These are phyloP conservation scores for Chaetomium sp. DNA, from an alignment of 2,329 filamentous ascomycete species.

Conservation along the genomic window DNA sequence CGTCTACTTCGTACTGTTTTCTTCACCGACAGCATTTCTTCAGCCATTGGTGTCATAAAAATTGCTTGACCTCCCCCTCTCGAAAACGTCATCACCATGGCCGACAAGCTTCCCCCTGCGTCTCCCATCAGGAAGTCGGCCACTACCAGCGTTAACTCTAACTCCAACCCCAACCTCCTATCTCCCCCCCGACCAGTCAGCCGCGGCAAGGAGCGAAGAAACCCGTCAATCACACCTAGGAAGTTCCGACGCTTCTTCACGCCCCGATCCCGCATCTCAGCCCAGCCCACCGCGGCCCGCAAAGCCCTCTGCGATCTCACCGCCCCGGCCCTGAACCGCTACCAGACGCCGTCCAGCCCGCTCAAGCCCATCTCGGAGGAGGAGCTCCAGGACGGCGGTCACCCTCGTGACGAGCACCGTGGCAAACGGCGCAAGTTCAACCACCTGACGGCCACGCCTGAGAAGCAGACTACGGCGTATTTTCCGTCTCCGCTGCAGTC, in stretches of 20 bases:
- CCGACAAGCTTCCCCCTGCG: constrained; percentile 13
- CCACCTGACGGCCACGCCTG: constrained; percentile 30
- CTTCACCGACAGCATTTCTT: neutral
- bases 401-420: constrained; percentile 21
- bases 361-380: constrained; percentile 30
- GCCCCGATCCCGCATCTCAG: constrained; percentile 37
- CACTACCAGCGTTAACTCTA: neutral
- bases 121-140: constrained; percentile 20
- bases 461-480: constrained; percentile 30
- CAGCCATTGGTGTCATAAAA: neutral
- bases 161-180: constrained; percentile 19
- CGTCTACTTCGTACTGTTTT: neutral
- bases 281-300: constrained; percentile 33
- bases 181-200: constrained; percentile 26
- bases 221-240: constrained; percentile 48
- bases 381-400: constrained; percentile 14
- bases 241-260: constrained; percentile 50
- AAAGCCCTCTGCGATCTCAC: constrained; percentile 37
- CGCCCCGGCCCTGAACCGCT: constrained; percentile 34
- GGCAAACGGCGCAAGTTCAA: constrained; percentile 35
- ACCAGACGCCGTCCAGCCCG: constrained; percentile 37
- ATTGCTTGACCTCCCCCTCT: neutral
- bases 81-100: constrained; percentile 8
- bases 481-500: constrained; percentile 24
- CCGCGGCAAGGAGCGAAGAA: constrained; percentile 39